Percentiles rank a stretch among this genome's conserved stretches.
Conservation (phyloP, 2,329 filamentous ascomycete genomes). For the Periconia macrospinosa region DNA sequence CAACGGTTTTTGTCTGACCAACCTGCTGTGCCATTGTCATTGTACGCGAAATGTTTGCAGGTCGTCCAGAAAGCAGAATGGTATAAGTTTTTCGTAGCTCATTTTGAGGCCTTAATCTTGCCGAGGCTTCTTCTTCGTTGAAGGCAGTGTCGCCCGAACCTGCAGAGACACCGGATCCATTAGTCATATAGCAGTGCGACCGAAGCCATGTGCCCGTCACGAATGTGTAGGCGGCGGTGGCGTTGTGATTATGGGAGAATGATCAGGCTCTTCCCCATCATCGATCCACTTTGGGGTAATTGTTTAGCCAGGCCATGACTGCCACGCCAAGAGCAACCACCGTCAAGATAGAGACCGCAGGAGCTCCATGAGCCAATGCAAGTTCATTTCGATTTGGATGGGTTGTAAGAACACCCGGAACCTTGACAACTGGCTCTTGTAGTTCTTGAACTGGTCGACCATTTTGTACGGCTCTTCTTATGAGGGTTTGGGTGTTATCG, state of each 20-base stretch:
- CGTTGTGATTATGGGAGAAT: not conserved
- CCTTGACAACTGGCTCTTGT: conserved; percentile 13
- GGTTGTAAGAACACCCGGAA: conserved; percentile 28
- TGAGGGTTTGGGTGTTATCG: conserved; percentile 22
- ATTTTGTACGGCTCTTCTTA: conserved; percentile 29
- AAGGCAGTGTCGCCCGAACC: not conserved
- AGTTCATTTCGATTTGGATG: conserved; percentile 31
- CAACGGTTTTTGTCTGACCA: not conserved
- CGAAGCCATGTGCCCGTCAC: not conserved
- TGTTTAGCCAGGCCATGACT: conserved; percentile 46
- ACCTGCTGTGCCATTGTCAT: not conserved
- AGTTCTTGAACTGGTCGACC: conserved; percentile 27
- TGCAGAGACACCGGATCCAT: not conserved
- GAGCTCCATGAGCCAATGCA: conserved; percentile 38
- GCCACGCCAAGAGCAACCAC: conserved; percentile 46
- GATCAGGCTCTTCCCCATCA: conserved; percentile 25
- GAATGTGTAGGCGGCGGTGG: not conserved
- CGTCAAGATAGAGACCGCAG: conserved; percentile 41
- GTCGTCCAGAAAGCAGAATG: not conserved
- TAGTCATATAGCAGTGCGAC: not conserved
- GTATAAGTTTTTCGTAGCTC: not conserved
- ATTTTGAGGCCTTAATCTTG: not conserved
- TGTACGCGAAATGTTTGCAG: not conserved
- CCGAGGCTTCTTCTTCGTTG: no score
- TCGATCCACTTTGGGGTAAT: conserved; percentile 49